phyloP scores from a whole-genome alignment of 345 rosid species.

The Gossypium herbaceum region DNA sequence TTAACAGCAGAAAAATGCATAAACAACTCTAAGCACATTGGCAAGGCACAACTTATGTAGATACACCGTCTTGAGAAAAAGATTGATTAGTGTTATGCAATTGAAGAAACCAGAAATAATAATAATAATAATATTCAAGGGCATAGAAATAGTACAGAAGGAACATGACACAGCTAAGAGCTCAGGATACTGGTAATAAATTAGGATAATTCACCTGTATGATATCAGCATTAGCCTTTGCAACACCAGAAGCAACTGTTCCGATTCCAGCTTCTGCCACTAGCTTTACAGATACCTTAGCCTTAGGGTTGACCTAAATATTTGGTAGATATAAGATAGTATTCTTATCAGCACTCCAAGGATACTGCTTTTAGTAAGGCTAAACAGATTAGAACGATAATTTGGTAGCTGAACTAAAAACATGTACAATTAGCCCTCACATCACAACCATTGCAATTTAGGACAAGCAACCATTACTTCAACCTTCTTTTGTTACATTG shows the following conservation, averaged over 20 bases:
- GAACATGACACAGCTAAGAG: neutral
- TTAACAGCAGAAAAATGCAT: neutral
- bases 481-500: neutral
- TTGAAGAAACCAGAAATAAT: neutral
- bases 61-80: neutral
- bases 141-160: neutral
- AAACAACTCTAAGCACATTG: neutral
- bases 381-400: conserved; percentile 15
- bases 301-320: conserved; percentile 84
- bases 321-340: conserved; percentile 13
- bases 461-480: neutral
- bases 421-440: neutral
- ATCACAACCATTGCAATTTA: neutral
- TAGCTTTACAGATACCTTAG: conserved; percentile 96
- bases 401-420: neutral
- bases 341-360: conserved; percentile 10
- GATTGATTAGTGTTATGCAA: neutral
- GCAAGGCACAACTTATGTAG: neutral
- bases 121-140: neutral
- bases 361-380: neutral
- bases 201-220: conserved; percentile 60
- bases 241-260: conserved; percentile 98
- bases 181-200: neutral
- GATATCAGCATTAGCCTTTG: conserved; percentile 97
- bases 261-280: conserved; percentile 99